A percentile compares a stretch with the other conserved stretches of the same genome.
phyloP scores from a whole-genome alignment of 176 grass and related monocot species.

The Pontederia crassipes region DNA sequence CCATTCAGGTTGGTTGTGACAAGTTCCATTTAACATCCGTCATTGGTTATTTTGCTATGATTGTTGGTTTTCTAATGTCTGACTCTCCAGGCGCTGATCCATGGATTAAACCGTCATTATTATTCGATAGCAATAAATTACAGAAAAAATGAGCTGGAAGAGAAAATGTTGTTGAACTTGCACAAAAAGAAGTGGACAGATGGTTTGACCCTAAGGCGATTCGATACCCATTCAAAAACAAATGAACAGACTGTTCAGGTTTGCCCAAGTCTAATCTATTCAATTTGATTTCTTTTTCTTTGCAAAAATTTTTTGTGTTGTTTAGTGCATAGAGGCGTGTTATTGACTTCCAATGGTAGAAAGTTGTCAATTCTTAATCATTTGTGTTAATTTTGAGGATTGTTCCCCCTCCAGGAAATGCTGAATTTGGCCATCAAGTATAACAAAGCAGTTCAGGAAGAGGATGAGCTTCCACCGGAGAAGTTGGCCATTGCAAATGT shows the following conservation, averaged over 20 bases:
- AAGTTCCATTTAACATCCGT: neutral
- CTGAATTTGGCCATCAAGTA: conserved; percentile 84
- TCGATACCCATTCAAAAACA: conserved; percentile 69
- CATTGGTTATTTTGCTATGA: neutral
- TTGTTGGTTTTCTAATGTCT: too few relatives aligned
- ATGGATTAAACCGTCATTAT: neutral
- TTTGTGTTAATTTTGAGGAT: neutral
- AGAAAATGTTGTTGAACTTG: conserved; percentile 77
- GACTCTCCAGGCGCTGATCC: conserved; percentile 30
- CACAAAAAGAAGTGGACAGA: conserved; percentile 99
- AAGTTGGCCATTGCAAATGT: conserved; percentile 90
- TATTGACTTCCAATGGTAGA: too few relatives aligned
- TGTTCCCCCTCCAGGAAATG: conserved; percentile 62
- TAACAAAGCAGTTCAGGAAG: conserved; percentile 93
- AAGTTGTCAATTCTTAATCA: too few relatives aligned
- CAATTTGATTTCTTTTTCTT: neutral
- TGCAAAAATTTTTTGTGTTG: neutral
- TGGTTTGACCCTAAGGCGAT: conserved; percentile 59
- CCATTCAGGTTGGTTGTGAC: conserved; percentile 51
- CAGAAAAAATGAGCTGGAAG: conserved; percentile 2
- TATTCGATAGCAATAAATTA: conserved; percentile 12
- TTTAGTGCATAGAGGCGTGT: neutral
- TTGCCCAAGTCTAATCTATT: neutral
- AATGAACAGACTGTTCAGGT: conserved; percentile 94
- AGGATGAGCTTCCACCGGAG: conserved; percentile 89